A percentile compares a stretch with the other conserved stretches of the same genome.
Evolutionary conservation across 2,329 filamentous ascomycete species (phyloP).

Genomic region (Lachnellula cervina): DNA sequence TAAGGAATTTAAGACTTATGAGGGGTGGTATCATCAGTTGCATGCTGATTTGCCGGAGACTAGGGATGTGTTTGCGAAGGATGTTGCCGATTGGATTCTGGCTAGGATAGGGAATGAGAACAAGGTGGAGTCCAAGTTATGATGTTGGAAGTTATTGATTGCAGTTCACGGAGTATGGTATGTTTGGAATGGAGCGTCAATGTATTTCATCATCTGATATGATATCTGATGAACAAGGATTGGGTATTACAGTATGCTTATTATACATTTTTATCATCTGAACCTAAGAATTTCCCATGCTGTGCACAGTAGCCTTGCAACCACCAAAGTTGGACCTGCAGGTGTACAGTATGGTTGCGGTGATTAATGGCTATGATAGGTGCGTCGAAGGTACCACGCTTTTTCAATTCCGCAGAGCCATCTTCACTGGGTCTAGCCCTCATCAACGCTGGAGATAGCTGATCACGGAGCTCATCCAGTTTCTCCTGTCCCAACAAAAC

Average conservation of each 20-base stretch:
- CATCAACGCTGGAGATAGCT: constrained; percentile 4
- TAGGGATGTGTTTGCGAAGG: constrained; percentile 40
- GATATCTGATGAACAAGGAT: not conserved
- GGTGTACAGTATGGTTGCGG: constrained; percentile 37
- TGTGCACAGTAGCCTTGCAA: constrained; percentile 49
- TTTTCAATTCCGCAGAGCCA: constrained; percentile 20
- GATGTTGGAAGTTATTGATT: not conserved
- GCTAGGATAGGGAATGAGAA: constrained; percentile 32
- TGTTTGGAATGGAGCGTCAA: not conserved
- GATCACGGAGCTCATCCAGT: constrained; percentile 35
- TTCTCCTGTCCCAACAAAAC: constrained; percentile 47
- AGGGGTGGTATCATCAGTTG: constrained; percentile 73
- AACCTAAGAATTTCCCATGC: not conserved
- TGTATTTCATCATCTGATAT: not conserved
- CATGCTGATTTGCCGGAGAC: constrained; percentile 49
- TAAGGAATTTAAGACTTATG: constrained; percentile 67
- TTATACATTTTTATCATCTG: not conserved
- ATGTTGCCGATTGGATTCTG: constrained; percentile 64
- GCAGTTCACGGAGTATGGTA: not conserved
- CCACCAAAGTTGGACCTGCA: constrained; percentile 53
- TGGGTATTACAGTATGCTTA: constrained; percentile 10
- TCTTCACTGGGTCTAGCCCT: no score
- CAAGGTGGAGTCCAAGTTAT: constrained; percentile 17
- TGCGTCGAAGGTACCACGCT: not conserved
- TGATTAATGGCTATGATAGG: constrained; percentile 37